Percentiles rank a stretch among this genome's conserved stretches.
Conservation (phyloP, 257 asterid species). For the Jaltomata sinuosa region DNA sequence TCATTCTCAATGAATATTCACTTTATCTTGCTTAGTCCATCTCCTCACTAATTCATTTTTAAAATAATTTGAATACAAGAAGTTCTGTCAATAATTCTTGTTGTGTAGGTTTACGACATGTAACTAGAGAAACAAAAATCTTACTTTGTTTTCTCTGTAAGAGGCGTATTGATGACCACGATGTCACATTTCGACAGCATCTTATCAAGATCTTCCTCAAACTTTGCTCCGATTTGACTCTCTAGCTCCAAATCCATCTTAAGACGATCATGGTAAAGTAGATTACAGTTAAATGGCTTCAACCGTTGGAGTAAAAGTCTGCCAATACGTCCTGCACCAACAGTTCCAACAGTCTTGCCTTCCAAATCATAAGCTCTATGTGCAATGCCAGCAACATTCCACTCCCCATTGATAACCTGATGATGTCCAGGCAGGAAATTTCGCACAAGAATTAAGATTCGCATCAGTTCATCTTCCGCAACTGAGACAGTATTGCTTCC, state of each 20-base stretch:
- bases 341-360: constrained; percentile 98
- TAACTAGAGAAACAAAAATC: background rate
- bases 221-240: constrained; percentile 68
- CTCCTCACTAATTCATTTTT: background rate
- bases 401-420: constrained; percentile 79
- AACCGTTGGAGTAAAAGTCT: constrained; percentile 74
- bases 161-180: constrained; percentile 82
- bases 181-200: constrained; percentile 96
- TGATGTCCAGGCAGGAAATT: constrained; percentile 86
- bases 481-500: constrained; percentile 93
- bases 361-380: constrained; percentile 92
- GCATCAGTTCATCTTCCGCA: constrained; percentile 98
- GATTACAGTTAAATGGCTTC: constrained; percentile 89
- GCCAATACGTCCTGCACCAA: constrained; percentile 97
- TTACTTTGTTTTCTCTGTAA: constrained; percentile 89
- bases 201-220: constrained; percentile 79
- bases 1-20: background rate
- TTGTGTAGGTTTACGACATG: background rate
- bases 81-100: background rate
- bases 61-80: background rate
- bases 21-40: background rate
- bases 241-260: constrained; percentile 70
- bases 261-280: constrained; percentile 84
- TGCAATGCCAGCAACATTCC: constrained; percentile 91
- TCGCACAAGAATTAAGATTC: constrained; percentile 88